A percentile compares a stretch with the other conserved stretches of the same genome.
These are phyloP conservation scores for Pyrenophora tritici-repentis DNA, from an alignment of 2,329 filamentous ascomycete genomes.

Conservation along the genomic window DNA sequence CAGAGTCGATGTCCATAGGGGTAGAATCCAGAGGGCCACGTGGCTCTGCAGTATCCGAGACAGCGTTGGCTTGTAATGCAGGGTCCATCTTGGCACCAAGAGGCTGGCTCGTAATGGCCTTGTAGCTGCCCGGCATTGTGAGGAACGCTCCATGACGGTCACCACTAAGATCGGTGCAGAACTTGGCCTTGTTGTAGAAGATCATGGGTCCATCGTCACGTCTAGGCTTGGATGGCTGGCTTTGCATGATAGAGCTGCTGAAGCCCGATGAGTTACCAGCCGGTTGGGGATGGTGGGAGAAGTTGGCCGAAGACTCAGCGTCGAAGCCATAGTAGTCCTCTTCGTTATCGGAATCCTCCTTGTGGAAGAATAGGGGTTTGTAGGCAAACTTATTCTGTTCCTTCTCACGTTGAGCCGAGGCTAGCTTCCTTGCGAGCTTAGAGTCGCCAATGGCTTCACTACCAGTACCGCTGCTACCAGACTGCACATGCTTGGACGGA, in stretches of 20 bases:
- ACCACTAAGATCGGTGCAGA: conserved; percentile 79
- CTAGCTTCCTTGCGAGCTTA: conserved; percentile 25
- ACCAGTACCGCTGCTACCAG: conserved; percentile 25
- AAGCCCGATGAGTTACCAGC: conserved; percentile 50
- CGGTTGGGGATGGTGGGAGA: conserved; percentile 33
- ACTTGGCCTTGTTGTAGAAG: conserved; percentile 79
- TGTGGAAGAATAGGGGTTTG: conserved; percentile 55
- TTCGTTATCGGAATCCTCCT: conserved; percentile 49
- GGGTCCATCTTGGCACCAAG: conserved; percentile 28
- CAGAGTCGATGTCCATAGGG: conserved; percentile 27
- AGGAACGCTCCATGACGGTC: conserved; percentile 51
- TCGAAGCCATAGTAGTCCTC: conserved; percentile 44
- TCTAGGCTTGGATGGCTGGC: conserved; percentile 56
- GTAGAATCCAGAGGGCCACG: conserved; percentile 31
- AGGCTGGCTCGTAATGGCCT: conserved; percentile 38
- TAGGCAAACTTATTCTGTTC: conserved; percentile 49
- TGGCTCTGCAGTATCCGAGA: conserved; percentile 36
- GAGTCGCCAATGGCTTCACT: conserved; percentile 24
- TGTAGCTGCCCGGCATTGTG: conserved; percentile 34
- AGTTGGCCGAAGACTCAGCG: conserved; percentile 34
- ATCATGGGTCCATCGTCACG: conserved; percentile 75
- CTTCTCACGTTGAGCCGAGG: conserved; percentile 25
- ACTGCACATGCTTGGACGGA: conserved; percentile 36
- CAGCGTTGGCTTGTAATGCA: not conserved
- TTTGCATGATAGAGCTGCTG: conserved; percentile 53